Percentiles rank a stretch among this genome's conserved stretches.
phyloP scores from a whole-genome alignment of 2,329 filamentous ascomycete genomes.

The Purpureocillium takamizusanense region DNA sequence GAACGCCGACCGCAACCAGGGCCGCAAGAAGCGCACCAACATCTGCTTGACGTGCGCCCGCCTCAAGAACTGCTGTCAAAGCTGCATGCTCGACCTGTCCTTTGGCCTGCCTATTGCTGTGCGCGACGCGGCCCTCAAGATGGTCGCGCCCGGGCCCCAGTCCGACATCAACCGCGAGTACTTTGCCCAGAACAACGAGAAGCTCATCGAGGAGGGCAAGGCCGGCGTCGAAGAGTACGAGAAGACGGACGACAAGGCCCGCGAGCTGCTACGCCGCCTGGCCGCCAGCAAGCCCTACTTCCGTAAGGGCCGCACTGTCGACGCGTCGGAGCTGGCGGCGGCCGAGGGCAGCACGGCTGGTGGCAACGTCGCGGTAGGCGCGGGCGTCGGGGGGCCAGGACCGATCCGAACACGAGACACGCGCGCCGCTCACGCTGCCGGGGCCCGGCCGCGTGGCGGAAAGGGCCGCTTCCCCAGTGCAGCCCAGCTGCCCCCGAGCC shows the following conservation, averaged over 20 bases:
- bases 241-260: constrained; percentile 93
- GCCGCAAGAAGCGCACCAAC: constrained; percentile 85
- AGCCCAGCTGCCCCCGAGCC: constrained; percentile 68
- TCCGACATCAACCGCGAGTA: constrained; percentile 94
- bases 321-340: constrained; percentile 36
- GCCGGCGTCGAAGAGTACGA: constrained; percentile 84
- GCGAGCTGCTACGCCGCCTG: constrained; percentile 74
- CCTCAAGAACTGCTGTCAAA: constrained; percentile 97
- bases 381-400: constrained; percentile 55
- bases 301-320: constrained; percentile 72
- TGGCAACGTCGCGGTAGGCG: constrained; percentile 41
- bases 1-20: constrained; percentile 80
- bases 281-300: constrained; percentile 95
- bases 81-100: constrained; percentile 94
- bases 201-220: constrained; percentile 84
- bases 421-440: constrained; percentile 38
- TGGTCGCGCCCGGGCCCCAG: constrained; percentile 88
- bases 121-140: constrained; percentile 91
- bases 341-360: constrained; percentile 17
- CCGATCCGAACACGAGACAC: constrained; percentile 70
- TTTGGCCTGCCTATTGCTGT: constrained; percentile 94
- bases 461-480: constrained; percentile 54
- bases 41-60: constrained; percentile 95
- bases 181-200: constrained; percentile 95
- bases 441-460: constrained; percentile 36